phyloP scores from a whole-genome alignment of 2,329 filamentous ascomycete species.

The Scopulariopsis brevicaulis region DNA sequence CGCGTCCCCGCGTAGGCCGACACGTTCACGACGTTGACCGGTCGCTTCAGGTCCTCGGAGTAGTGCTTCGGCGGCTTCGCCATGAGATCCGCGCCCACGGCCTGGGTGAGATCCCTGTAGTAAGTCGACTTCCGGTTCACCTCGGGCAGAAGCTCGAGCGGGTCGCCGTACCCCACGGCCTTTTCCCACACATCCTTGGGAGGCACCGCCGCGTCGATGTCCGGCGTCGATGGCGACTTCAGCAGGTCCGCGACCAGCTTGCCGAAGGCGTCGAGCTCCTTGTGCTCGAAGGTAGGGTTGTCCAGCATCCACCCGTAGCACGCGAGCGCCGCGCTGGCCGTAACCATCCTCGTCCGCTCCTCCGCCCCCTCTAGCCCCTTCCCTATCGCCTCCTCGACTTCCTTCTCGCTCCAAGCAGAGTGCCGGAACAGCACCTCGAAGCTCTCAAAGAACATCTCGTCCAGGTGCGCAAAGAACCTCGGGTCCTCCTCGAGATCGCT shows the following conservation, averaged over 20 bases:
- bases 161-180: conserved; percentile 17
- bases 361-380: background rate
- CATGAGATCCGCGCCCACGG: conserved; percentile 7
- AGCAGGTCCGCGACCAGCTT: background rate
- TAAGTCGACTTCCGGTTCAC: background rate
- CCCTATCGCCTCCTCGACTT: background rate
- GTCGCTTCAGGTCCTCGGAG: conserved; percentile 16
- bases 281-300: conserved; percentile 1
- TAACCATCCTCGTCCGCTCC: conserved; percentile 1
- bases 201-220: background rate
- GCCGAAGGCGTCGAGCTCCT: background rate
- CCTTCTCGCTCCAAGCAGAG: background rate
- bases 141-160: conserved; percentile 10
- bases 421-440: conserved; percentile 3
- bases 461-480: background rate
- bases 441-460: background rate
- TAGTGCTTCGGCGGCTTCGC: conserved; percentile 5
- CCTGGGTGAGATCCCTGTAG: conserved; percentile 8
- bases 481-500: conserved; percentile 3
- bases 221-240: background rate
- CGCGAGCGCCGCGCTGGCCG: conserved; percentile 2
- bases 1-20: conserved; percentile 25
- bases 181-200: background rate
- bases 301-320: conserved; percentile 4
- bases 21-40: conserved; percentile 23